Base-by-base conservation (phyloP, 2,329 filamentous ascomycete genomes). In the Cercospora beticola region DNA sequence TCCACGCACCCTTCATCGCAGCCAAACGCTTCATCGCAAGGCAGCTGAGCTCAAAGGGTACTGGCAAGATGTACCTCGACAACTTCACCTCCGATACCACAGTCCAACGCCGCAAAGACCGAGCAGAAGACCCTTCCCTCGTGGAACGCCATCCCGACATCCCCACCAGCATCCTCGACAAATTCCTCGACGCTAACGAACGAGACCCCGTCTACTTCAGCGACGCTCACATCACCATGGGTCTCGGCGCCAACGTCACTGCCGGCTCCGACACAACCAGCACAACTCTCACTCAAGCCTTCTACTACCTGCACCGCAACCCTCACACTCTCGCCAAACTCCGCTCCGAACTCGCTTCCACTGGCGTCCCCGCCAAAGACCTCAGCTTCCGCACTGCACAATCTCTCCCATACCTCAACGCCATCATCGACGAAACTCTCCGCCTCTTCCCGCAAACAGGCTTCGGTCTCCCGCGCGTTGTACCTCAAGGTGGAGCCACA, bases 191-290 rank as follows among this genome's bases (percentile, higher is more conserved):
- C 3, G 76, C 78, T 7, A 76, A 79, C 40, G 77, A 78, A 36
- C 74, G 78, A 63, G 80, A 81, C 60, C 78, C 80, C 0, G 52
- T 71, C 12, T 74, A 79, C 14, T 79, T 82, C 65, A 76, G 79
- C 62, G 75, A 78, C 58, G 76, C 75, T 10, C 78, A 74, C 63
- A 70, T 83, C 4, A 71, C 79, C 7, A 78, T 76, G 56, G 81
- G 8, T 74, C 78, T 26, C 73, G 69, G 43, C 7, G 66, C 69
- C 2, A 72, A 72, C 59, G 70, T 72, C 43, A 64, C 66, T 28
- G 72, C 74, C 6, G 72, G 74, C 30, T 77, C 75, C 2, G 80
- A 81, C 57, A 78, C 79, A 1, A 79, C 78, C 0, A 78, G 76
- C 3, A 76, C 76, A 54, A 75, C 72, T 3, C 69, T 81, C 18